Evolutionary conservation across 345 rosid genomes (phyloP), one percentile per base, ranked within the genome.

Genomic region (Gossypium rotundifolium): DNA sequence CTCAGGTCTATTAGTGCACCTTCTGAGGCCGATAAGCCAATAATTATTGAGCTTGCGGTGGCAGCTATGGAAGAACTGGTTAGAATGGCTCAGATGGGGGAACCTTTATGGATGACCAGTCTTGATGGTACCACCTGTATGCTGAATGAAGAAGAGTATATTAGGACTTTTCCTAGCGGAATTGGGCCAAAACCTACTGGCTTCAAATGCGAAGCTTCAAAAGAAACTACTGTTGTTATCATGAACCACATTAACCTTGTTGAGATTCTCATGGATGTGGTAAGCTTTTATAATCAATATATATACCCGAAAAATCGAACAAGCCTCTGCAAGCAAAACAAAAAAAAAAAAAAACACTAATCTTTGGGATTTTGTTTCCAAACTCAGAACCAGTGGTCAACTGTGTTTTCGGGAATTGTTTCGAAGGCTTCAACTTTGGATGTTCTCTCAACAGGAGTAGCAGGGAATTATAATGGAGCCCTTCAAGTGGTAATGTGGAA

Each of bases 11-110:
- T 91, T 18, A 65, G 78, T 51, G 84, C 85, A 18, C 91, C 97
- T 0, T 81, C 79, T 1, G 93, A 91, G 65, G 88, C 82, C 0
- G 89, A 88, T 53, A 93, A 87, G 79, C 91, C 92, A 0, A 75
- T 86, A 83, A 81, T 93, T 54, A 79, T 96, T 7, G 95, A 90
- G 83, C 89, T 96, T 10, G 99, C 97, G 0, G 86, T 89, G 49
- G 86, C 83, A 22, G 98, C 99, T 46, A 93, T 96, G 99, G 96
- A 92, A 65, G 99, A 96, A 77, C 75, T 96, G 0, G 25, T 91
- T 52, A 81, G 82, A 74, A 89, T 91, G 98, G 84, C 91, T 77
- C 96, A 87, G 75, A 74, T 85, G 81, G 87, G 74, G 33, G 97
- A 93, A 52, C 98, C 97, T 3, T 78, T 96, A 49, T 96, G 99